A percentile compares a stretch with the other conserved stretches of the same genome.
These are phyloP conservation scores for Leccinum uliginosum DNA, from an alignment of 768 basidiomycete genomes.

Conservation along the genomic window DNA sequence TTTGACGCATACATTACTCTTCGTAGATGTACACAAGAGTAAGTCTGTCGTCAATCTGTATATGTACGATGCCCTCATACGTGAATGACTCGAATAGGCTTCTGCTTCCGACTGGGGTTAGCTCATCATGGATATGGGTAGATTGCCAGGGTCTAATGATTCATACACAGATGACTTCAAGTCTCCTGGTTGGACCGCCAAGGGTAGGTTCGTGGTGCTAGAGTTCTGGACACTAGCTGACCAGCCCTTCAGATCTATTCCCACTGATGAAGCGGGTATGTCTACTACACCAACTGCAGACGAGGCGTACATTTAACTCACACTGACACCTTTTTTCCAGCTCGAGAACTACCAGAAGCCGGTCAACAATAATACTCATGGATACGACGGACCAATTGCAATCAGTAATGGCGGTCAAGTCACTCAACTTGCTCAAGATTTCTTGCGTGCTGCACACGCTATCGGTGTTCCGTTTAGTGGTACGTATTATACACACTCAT, in stretches of 20 bases:
- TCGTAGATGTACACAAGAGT: conserved; percentile 61
- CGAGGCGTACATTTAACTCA: neutral
- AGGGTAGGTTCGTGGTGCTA: conserved; percentile 37
- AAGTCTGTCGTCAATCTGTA: conserved; percentile 1
- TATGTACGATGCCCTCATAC: neutral
- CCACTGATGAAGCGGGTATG: conserved; percentile 66
- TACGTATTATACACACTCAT: conserved; percentile 24
- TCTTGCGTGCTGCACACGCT: conserved; percentile 58
- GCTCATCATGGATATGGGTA: conserved; percentile 10
- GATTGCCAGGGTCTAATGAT: neutral
- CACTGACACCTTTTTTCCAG: conserved; percentile 23
- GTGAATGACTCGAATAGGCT: conserved; percentile 34
- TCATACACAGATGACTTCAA: conserved; percentile 60
- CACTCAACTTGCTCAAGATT: conserved; percentile 63
- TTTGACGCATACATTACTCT: neutral
- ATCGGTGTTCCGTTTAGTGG: conserved; percentile 64
- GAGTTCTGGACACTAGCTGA: neutral
- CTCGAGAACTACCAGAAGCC: conserved; percentile 79
- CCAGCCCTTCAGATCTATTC: conserved; percentile 46
- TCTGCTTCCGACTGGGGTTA: conserved; percentile 69
- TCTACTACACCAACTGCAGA: neutral
- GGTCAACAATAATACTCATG: conserved; percentile 60
- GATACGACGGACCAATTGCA: conserved; percentile 70
- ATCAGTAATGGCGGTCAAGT: conserved; percentile 68
- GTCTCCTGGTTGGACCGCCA: conserved; percentile 60